Evolutionary conservation across 345 rosid genomes (phyloP).

Genomic region (Draba incana): DNA sequence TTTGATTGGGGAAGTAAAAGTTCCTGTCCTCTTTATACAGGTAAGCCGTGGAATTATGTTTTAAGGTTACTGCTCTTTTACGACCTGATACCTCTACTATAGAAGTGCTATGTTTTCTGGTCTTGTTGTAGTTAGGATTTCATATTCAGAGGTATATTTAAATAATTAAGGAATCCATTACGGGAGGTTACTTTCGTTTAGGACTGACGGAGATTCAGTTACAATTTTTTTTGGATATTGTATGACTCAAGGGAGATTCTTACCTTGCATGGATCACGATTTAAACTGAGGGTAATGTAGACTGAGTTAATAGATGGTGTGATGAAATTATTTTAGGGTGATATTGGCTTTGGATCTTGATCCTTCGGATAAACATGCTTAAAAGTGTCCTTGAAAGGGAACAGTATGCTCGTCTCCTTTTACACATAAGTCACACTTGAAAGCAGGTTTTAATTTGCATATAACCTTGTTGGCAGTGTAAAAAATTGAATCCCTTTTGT

Average conservation of each 20-base stretch:
- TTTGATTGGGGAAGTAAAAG: slow-evolving; percentile 72
- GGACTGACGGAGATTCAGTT: not conserved
- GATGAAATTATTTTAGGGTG: slow-evolving; percentile 16
- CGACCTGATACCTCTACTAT: slow-evolving; percentile 5
- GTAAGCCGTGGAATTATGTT: slow-evolving; percentile 41
- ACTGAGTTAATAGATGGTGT: slow-evolving; percentile 15
- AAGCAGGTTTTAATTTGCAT: slow-evolving; percentile 22
- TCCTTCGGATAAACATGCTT: slow-evolving; percentile 1
- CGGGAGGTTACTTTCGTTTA: slow-evolving; percentile 9
- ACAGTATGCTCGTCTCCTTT: not conserved
- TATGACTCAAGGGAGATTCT: slow-evolving; percentile 20
- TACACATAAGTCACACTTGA: slow-evolving; percentile 9
- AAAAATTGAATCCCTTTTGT: slow-evolving; percentile 17
- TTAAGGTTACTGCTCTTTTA: slow-evolving; percentile 12
- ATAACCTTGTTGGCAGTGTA: slow-evolving; percentile 9
- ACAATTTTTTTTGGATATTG: slow-evolving; percentile 1
- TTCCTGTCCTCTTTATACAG: slow-evolving; percentile 96
- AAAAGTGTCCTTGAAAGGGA: slow-evolving; percentile 3
- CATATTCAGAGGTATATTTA: slow-evolving; percentile 10
- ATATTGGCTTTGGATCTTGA: slow-evolving; percentile 30
- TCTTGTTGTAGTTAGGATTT: slow-evolving; percentile 5
- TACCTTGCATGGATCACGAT: slow-evolving; percentile 22
- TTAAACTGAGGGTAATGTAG: slow-evolving; percentile 13
- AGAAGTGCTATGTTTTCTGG: slow-evolving; percentile 21
- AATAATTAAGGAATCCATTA: slow-evolving; percentile 13